Percentiles rank a stretch among this genome's conserved stretches.
These are phyloP conservation scores for Endoconidiophora polonica DNA, from an alignment of 2,329 filamentous ascomycete species.

Conservation along the genomic window DNA sequence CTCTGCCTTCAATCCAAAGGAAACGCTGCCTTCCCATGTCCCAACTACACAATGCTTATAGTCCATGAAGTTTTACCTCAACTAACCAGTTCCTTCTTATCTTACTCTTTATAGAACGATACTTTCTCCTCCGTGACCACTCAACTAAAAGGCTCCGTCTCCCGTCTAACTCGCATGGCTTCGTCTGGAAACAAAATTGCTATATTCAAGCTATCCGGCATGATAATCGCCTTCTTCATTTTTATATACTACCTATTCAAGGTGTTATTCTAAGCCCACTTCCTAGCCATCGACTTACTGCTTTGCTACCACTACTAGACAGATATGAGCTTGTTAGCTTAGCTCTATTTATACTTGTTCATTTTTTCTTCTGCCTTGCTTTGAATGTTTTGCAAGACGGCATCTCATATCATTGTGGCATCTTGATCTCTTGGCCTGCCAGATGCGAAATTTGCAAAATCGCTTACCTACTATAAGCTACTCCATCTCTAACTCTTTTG, in stretches of 20 bases:
- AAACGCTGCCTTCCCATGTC: neutral
- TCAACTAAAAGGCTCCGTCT: slow-evolving; percentile 68
- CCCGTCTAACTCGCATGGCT: slow-evolving; percentile 76
- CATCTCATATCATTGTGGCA: neutral
- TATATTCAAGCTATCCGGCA: slow-evolving; percentile 74
- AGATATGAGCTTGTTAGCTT: neutral
- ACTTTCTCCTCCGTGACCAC: slow-evolving; percentile 80
- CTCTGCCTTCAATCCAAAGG: too few relatives aligned
- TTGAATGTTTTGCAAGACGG: neutral
- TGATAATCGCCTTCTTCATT: slow-evolving; percentile 57
- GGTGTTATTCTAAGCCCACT: slow-evolving; percentile 38
- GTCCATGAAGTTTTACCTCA: neutral
- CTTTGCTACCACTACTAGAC: neutral
- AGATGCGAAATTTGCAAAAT: too few relatives aligned
- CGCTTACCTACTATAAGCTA: too few relatives aligned
- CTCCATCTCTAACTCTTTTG: neutral
- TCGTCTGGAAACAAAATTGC: slow-evolving; percentile 79
- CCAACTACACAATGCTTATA: neutral
- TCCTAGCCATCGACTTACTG: neutral
- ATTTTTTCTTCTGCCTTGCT: neutral
- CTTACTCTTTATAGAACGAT: slow-evolving; percentile 45
- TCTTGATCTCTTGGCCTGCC: neutral
- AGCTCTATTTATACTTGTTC: neutral
- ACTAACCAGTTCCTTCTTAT: neutral
- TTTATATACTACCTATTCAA: slow-evolving; percentile 58